Base-by-base conservation (phyloP, 2,329 filamentous ascomycete species). In the Colletotrichum lini region DNA sequence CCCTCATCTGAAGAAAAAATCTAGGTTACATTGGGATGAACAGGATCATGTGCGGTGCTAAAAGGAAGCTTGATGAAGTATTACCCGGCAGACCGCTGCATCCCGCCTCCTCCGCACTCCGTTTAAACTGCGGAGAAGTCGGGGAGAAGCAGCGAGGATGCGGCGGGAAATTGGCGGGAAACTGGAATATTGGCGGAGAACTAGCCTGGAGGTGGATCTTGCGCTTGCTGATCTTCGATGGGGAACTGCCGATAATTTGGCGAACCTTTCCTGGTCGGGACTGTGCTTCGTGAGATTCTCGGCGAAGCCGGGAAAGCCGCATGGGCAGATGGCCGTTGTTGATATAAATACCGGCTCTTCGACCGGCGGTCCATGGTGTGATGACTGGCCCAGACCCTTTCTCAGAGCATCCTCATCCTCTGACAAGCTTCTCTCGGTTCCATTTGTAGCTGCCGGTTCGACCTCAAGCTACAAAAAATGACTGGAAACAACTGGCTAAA, bases 191-290 rank as follows among this genome's bases (percentile, higher is more conserved):
- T 58, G 16, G 53, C 53, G 52, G 38, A 23, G 45, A 60, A 52
- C 53, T 44, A 44, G 10, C 26, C 15, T 23, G 57, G 15, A 57
- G 38, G 23, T 23, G 26, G 58, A 49, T 59, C 65, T 15, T 57
- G 56, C 38, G 50, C 53, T 44, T 49, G 60, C 42, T 65, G 45
- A 65, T 65, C 65, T 52, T 30, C 52, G 52, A 40, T 38, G 35
- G 65, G 57, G 52, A 58, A 71, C 57, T 23, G 26, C 57, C 68
- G 68, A 71, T 59, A 67, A 68, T 71, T 52, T 45, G 64, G 63
- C 68, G 68, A 67, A 52, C 16, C 13, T 30, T 58, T 63, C 21
- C 10, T 45, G 35, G 58, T 13, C 6, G 16, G 16, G 18, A 26
- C 4, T 45, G 38, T 21, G 21, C n/a, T 52, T 63, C 64, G 44